These are phyloP conservation scores for Clavariopsis aquatica DNA, from an alignment of 495 filamentous ascomycete genomes.

Conservation along the genomic window DNA sequence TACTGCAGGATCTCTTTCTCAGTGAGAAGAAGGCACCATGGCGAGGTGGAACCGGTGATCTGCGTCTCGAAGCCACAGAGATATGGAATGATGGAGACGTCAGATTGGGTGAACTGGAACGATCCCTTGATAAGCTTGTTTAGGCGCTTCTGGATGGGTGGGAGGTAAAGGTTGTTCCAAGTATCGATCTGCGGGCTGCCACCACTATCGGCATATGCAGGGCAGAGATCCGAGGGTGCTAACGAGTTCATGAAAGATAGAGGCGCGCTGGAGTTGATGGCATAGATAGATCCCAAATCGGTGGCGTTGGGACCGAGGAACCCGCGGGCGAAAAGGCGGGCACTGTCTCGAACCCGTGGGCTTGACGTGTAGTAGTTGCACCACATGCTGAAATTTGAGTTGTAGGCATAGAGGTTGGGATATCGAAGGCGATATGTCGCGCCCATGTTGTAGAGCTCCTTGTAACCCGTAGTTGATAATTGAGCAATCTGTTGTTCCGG, in stretches of 20 bases:
- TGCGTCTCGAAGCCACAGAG: constrained; percentile 63
- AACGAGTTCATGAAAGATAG: constrained; percentile 56
- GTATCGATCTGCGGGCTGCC: constrained; percentile 42
- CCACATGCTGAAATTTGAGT: constrained; percentile 57
- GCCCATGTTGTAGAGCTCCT: constrained; percentile 52
- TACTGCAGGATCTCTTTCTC: constrained; percentile 56
- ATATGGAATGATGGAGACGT: constrained; percentile 58
- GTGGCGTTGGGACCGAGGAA: constrained; percentile 55
- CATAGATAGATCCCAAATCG: constrained; percentile 52
- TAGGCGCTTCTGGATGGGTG: constrained; percentile 53
- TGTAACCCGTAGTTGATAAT: constrained; percentile 57
- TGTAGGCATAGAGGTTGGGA: constrained; percentile 57
- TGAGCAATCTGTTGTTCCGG: constrained; percentile 53
- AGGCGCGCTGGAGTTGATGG: constrained; percentile 52
- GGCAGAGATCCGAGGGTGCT: constrained; percentile 58
- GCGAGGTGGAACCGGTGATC: constrained; percentile 55
- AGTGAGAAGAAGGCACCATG: constrained; percentile 57
- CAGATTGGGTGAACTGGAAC: constrained; percentile 52
- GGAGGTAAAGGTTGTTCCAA: constrained; percentile 54
- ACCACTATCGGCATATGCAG: constrained; percentile 50
- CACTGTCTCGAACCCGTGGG: constrained; percentile 44
- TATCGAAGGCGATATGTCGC: constrained; percentile 47
- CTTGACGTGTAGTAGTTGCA: constrained; percentile 55
- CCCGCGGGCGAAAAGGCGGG: constrained; percentile 56
- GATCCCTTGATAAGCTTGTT: constrained; percentile 52